phyloP scores from a whole-genome alignment of 2,329 filamentous ascomycete species.

The Seiridium cupressi region DNA sequence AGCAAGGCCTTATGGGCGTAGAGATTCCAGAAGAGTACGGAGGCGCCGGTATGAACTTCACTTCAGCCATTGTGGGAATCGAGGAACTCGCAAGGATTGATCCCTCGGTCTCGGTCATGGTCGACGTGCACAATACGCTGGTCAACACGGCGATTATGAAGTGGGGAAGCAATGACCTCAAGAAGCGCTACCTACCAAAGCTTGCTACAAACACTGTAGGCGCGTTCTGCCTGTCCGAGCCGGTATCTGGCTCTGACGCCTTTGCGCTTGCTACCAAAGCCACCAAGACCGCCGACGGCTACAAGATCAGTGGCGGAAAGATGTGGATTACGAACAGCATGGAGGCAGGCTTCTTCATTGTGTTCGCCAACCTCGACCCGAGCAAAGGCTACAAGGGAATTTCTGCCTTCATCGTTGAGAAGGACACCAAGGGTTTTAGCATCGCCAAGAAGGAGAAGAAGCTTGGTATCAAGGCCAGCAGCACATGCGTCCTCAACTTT shows the following conservation, averaged over 20 bases:
- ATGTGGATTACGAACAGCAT: slow-evolving; percentile 99
- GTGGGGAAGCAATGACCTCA: slow-evolving; percentile 72
- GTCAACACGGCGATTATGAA: slow-evolving; percentile 92
- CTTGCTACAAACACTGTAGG: slow-evolving; percentile 88
- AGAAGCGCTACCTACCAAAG: slow-evolving; percentile 86
- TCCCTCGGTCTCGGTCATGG: slow-evolving; percentile 90
- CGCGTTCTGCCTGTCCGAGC: slow-evolving; percentile 91
- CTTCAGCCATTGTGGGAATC: slow-evolving; percentile 90
- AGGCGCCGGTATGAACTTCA: slow-evolving; percentile 98
- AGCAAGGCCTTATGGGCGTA: slow-evolving; percentile 95
- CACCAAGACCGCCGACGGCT: slow-evolving; percentile 77
- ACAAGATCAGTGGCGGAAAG: slow-evolving; percentile 86
- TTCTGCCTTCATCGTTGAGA: slow-evolving; percentile 92
- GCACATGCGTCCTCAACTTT: slow-evolving; percentile 95
- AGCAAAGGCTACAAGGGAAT: slow-evolving; percentile 96
- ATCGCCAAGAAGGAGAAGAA: slow-evolving; percentile 99
- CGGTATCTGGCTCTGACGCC: slow-evolving; percentile 89
- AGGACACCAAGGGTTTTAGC: slow-evolving; percentile 81
- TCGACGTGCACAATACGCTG: slow-evolving; percentile 97
- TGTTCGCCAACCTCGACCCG: slow-evolving; percentile 93
- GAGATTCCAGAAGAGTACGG: slow-evolving; percentile 98
- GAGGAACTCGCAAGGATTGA: slow-evolving; percentile 94
- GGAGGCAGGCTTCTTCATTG: slow-evolving; percentile 93
- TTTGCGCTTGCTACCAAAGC: slow-evolving; percentile 94
- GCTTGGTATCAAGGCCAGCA: slow-evolving; percentile 91